Percentiles rank a stretch among this genome's conserved stretches.
Evolutionary conservation across 2,329 filamentous ascomycete species (phyloP).

Genomic region (Aspergillus glaucus): DNA sequence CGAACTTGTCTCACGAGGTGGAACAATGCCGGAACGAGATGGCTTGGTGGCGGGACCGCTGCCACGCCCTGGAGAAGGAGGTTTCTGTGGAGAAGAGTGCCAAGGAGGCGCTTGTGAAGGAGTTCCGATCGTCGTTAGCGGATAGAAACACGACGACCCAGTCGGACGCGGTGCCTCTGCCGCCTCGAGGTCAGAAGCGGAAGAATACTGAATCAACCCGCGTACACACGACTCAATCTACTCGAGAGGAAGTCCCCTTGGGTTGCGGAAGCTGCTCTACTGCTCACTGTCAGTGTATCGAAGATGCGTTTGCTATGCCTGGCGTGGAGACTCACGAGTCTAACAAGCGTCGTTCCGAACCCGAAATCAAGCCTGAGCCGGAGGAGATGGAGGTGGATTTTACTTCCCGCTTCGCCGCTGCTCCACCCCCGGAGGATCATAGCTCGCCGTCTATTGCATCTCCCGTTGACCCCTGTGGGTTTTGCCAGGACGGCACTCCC

Average conservation of each 20-base stretch:
- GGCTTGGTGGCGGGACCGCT: slow-evolving; percentile 46
- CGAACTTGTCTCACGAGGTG: slow-evolving; percentile 57
- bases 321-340: slow-evolving; percentile 34
- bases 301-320: slow-evolving; percentile 47
- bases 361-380: slow-evolving; percentile 40
- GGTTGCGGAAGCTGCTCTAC: slow-evolving; percentile 63
- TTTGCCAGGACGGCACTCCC: slow-evolving; percentile 75
- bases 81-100: slow-evolving; percentile 42
- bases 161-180: slow-evolving; percentile 37
- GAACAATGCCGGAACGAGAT: slow-evolving; percentile 56
- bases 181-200: slow-evolving; percentile 18
- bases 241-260: slow-evolving; percentile 36
- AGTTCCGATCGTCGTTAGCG: slow-evolving; percentile 31
- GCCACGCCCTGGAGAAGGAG: slow-evolving; percentile 57
- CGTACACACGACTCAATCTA: slow-evolving; percentile 13
- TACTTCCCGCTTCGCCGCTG: slow-evolving; percentile 57
- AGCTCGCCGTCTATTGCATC: slow-evolving; percentile 24
- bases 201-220: not conserved
- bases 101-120: slow-evolving; percentile 39
- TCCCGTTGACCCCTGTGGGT: slow-evolving; percentile 65
- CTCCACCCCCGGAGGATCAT: slow-evolving; percentile 16
- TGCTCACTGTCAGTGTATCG: slow-evolving; percentile 57
- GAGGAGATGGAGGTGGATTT: slow-evolving; percentile 66
- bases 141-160: slow-evolving; percentile 13
- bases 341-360: slow-evolving; percentile 46